Evolutionary conservation across 768 basidiomycete genomes (phyloP), one percentile per base, ranked within the genome.

Genomic region (Termitomyces eurrhizus): DNA sequence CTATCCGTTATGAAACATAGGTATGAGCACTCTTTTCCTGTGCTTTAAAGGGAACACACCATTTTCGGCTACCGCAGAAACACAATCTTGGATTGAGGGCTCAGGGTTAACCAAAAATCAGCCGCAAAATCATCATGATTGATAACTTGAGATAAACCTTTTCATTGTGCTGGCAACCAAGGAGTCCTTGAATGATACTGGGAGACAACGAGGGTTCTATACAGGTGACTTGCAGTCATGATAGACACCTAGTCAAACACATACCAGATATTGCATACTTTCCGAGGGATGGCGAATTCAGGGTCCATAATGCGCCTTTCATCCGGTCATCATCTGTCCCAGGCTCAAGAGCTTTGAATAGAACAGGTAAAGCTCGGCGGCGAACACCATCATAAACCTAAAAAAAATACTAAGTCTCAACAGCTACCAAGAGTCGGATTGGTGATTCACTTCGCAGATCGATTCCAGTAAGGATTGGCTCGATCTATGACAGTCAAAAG

Each of bases 241-340:
- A n/a, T 55, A 6, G n/a, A 26, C 51, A 56, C 46, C 4, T 21
- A 46, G 26, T 16, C 37, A 14, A 58, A 7, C 13, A 65, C 74
- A 55, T 61, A 82, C 81, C 81, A 58, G 75, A 72, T 12, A 80
- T 72, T 1, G 81, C 82, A 70, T 81, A 83, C 69, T 77, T 79
- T 57, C 89, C 87, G 63, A 93, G 86, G 5, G 78, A 77, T 11
- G 85, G 77, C 9, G 79, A 76, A 67, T 90, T 87, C 35, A 93
- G 69, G 4, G 88, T 87, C 84, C 91, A 93, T 21, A 94, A 73
- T 3, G 92, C 90, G 11, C 94, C 94, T 75, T 97, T 95, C 87
- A 94, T 92, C n/a, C 89, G 82, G 69, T 93, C 92, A 65, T 92
- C 91, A 42, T 95, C 92, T 21, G 80, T 81, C 3, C 88, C 91